Conservation (phyloP, 108 stramenopile species). For the Skeletonema marinoi region DNA sequence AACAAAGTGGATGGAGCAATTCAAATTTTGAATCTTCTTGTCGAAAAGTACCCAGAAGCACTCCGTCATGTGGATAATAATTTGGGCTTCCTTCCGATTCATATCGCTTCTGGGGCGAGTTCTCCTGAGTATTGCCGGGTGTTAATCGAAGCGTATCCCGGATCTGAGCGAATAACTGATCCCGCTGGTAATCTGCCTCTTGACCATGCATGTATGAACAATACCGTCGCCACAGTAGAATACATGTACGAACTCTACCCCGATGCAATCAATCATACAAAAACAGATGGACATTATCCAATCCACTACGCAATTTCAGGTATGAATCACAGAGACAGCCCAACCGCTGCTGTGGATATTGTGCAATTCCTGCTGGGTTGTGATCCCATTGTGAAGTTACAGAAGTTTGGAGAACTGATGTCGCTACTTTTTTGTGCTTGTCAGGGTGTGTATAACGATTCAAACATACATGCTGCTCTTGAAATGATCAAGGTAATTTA, state of each 20-base stretch:
- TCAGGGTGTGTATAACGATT: not conserved
- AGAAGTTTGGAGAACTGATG: not conserved
- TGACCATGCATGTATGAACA: not conserved
- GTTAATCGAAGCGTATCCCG: slow-evolving; percentile 4
- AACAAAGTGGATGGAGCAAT: not conserved
- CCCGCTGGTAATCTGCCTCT: not conserved
- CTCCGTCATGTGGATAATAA: too few relatives aligned
- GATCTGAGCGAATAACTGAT: slow-evolving; percentile 3
- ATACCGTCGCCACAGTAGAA: not conserved
- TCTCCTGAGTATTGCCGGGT: not conserved
- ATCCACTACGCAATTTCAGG: not conserved
- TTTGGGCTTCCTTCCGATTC: slow-evolving; percentile 1
- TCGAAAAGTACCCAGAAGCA: not conserved
- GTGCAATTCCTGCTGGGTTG: not conserved
- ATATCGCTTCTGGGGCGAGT: not conserved
- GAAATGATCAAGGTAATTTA: not conserved
- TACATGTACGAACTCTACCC: not conserved
- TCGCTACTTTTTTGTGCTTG: not conserved
- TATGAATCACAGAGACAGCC: not conserved
- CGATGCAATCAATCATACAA: not conserved
- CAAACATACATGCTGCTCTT: too few relatives aligned
- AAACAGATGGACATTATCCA: not conserved
- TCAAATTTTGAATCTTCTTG: not conserved
- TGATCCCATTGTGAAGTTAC: not conserved
- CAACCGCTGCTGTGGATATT: not conserved